Evolutionary conservation across 371 early-diverging fungal genomes (phyloP).

Genomic region (Dichotomocladium elegans): DNA sequence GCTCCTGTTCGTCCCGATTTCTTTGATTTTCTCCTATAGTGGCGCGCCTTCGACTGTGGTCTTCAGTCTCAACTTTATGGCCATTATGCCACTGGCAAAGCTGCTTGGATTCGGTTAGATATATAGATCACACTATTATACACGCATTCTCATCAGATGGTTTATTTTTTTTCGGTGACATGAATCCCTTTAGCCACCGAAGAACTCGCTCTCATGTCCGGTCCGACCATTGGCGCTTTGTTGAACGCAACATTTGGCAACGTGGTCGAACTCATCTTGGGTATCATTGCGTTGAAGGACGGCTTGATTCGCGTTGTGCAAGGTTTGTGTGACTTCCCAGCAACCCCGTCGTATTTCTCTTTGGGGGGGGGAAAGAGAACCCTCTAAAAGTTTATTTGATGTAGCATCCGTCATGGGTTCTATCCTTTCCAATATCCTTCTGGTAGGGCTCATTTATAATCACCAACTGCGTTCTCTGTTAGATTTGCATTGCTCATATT

Average conservation of each 20-base stretch:
- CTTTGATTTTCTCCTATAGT: slow-evolving; percentile 55
- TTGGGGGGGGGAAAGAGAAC: not conserved
- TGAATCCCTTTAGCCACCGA: slow-evolving; percentile 49
- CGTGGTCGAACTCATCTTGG: slow-evolving; percentile 83
- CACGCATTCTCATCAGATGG: too few species aligned
- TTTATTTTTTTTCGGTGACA: too few species aligned
- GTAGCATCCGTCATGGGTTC: slow-evolving; percentile 43
- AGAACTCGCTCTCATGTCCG: slow-evolving; percentile 41
- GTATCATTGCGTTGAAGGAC: slow-evolving; percentile 78
- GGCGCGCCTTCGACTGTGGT: slow-evolving; percentile 57
- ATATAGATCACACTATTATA: too few species aligned
- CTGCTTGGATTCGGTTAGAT: slow-evolving; percentile 42
- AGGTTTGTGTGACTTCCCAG: slow-evolving; percentile 20
- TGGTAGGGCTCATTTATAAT: slow-evolving; percentile 19
- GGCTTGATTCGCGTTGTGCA: slow-evolving; percentile 83
- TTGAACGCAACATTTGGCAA: slow-evolving; percentile 58
- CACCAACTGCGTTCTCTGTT: slow-evolving; percentile 23
- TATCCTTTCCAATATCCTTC: slow-evolving; percentile 40
- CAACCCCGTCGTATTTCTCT: not conserved
- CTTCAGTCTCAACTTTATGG: slow-evolving; percentile 86
- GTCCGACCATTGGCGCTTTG: slow-evolving; percentile 26
- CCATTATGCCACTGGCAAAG: slow-evolving; percentile 90
- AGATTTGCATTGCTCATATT: slow-evolving; percentile 18
- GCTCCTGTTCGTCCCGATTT: slow-evolving; percentile 75
- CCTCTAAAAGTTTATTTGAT: not conserved